phyloP scores from a whole-genome alignment of 345 rosid species.

The Lumnitzera littorea region DNA sequence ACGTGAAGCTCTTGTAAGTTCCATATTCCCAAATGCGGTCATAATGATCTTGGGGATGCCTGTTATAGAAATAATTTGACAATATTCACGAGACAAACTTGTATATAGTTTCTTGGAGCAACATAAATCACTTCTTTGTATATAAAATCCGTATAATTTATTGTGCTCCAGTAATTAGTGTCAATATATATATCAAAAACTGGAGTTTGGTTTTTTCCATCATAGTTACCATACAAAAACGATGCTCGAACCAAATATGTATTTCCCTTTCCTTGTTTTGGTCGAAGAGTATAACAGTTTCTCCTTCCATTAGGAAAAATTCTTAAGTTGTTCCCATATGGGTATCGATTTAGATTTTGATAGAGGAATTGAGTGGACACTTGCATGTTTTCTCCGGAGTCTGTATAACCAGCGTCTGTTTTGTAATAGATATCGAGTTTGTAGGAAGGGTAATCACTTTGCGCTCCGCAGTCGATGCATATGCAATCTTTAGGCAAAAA shows the following conservation, averaged over 20 bases:
- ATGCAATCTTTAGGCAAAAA: conserved; percentile 10
- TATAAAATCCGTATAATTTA: no score
- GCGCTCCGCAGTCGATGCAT: conserved; percentile 22
- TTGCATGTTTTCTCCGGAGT: conserved; percentile 8
- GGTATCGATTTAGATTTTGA: background rate
- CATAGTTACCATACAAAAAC: conserved; percentile 53
- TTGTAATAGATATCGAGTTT: conserved; percentile 1
- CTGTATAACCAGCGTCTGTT: conserved; percentile 10
- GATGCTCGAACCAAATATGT: conserved; percentile 40
- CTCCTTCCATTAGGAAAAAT: conserved; percentile 23
- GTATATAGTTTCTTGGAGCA: conserved; percentile 8
- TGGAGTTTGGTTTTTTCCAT: conserved; percentile 18
- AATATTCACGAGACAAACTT: conserved; percentile 42
- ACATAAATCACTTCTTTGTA: conserved; percentile 44
- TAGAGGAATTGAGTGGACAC: conserved; percentile 2
- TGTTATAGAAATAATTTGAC: background rate
- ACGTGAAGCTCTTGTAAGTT: rapidly evolving
- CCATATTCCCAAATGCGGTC: background rate
- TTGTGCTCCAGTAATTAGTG: conserved; percentile 32
- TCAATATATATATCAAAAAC: conserved; percentile 45
- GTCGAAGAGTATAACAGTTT: conserved; percentile 22
- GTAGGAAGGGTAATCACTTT: background rate
- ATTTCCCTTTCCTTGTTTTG: conserved; percentile 4
- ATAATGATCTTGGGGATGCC: conserved; percentile 1
- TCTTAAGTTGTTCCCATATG: conserved; percentile 10